Evolutionary conservation across 148 eudicot genomes (phyloP), one percentile per base, ranked within the genome.

Genomic region (Diospyros lotus): DNA sequence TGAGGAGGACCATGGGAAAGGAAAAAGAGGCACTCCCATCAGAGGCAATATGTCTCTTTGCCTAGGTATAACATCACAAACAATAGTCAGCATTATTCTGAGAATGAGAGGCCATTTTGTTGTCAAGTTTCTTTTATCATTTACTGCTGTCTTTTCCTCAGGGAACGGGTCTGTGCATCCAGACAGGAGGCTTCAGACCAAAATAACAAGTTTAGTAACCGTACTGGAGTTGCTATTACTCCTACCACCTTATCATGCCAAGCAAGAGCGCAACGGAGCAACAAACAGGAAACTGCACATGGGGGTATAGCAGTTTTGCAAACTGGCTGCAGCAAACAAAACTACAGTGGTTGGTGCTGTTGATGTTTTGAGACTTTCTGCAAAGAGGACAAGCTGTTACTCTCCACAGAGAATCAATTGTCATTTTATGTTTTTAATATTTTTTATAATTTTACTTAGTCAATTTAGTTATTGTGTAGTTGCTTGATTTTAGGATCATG

Each of bases 1-100:
- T 11, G 96, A 92, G 90, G 98, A 89, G 61, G 90, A 85, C 74
- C 69, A 76, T 60, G 86, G 90, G 71, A 90, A 85, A 80, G 90
- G 86, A 69, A 92, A 82, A 77, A 86, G 77, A 81, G 79, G 87
- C 76, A 76, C 94, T 77, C 97, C 97, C 13, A 82, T 88, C 66
- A 84, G 75, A 90, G 98, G 81, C 91, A 92, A 64, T 95, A 95
- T 81, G 94, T 96, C 50, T 95, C 98, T 41, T 84, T 95, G 86
- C 98, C 98, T 40, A 88, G 98, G 98, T 92, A 74, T 76, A 69
- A 42, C 58, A 41, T 54, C 53, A 58, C 51, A 58, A 65, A 43
- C 13, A 61, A n/a, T 59, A 39, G 7, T 40, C 11, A 44, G 61
- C 58, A 7, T 61, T 28, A 41, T 68, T 59, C 51, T 14, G 42